Base-by-base conservation (phyloP, 768 basidiomycete species). In the Boletus rubroflammeus region DNA sequence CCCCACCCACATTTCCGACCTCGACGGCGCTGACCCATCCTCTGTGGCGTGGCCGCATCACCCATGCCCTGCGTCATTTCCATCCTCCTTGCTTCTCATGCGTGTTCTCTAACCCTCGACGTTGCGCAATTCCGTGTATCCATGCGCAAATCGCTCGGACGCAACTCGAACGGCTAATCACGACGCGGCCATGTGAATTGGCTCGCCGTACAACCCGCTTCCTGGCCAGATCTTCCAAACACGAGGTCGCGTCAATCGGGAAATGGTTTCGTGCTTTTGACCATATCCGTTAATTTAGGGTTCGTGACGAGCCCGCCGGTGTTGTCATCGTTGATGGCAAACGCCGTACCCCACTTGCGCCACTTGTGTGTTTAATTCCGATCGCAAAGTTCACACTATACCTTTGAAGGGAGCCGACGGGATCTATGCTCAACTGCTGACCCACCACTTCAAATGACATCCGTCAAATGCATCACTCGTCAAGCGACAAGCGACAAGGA, bases 231-330 rank as follows among this genome's bases (percentile, higher is more conserved):
- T 66, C 53, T 61, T 46, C 54, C 50, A 28, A 28, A 53, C 63
- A 57, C 61, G 66, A 55, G 58, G 58, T 46, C 38, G 40, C 25
- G 52, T 61, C 52, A 66, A 69, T 67, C 54, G 50, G 67, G 69
- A 58, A 67, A 53, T 62, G 21, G 39, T 42, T 40, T 51, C 43
- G 65, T 58, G 49, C 52, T 51, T 54, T 67, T 65, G 32, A 52
- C 59, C 56, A 67, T 48, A 63, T 69, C 69, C 67, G 65, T 60
- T 62, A 53, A 56, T 60, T 69, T 68, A 67, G 66, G 65, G 67
- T 69, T 67, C 54, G 55, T 50, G 36, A 46, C 56, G 26, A 42
- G 52, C 8, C 58, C 41, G 41, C 17, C 35, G 23, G 51, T 53
- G 58, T 29, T 53, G 55, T 60, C 58, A 55, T 57, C 46, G 43